phyloP scores from a whole-genome alignment of 2,329 filamentous ascomycete species.

The Xylaria sp. region DNA sequence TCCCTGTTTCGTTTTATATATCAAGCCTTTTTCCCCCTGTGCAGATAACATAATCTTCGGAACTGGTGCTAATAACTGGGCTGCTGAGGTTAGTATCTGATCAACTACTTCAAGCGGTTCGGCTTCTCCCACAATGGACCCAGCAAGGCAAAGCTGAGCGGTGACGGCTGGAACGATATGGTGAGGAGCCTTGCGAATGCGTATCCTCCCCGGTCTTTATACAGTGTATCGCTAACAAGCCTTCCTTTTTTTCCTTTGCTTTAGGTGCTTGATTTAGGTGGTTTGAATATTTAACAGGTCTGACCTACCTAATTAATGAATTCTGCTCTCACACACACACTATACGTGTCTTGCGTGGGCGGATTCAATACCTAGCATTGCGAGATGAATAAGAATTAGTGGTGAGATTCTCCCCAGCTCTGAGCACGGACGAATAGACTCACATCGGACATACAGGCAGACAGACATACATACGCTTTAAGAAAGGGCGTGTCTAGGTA shows the following conservation, averaged over 20 bases:
- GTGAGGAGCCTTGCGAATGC: constrained; percentile 57
- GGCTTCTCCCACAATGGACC: constrained; percentile 76
- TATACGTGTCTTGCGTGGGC: background rate
- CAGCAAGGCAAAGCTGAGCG: constrained; percentile 78
- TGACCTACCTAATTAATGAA: background rate
- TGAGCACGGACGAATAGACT: background rate
- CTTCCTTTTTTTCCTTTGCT: background rate
- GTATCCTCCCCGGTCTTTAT: background rate
- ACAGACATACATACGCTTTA: background rate
- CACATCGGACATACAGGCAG: background rate
- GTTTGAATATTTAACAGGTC: background rate
- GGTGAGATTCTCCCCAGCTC: background rate
- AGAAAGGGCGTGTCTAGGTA: background rate
- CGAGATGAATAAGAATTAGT: background rate
- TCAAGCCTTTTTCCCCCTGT: background rate
- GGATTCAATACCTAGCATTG: background rate
- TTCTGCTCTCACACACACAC: background rate
- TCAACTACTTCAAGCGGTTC: constrained; percentile 80
- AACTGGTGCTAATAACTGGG: background rate
- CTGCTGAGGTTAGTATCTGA: constrained; percentile 62
- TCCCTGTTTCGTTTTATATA: background rate
- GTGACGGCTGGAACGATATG: constrained; percentile 86
- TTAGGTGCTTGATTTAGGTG: constrained; percentile 29
- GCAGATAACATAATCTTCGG: background rate
- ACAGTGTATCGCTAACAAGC: background rate